These are phyloP conservation scores for Blastosporella zonata DNA, from an alignment of 1,284 basidiomycete genomes.

Conservation along the genomic window DNA sequence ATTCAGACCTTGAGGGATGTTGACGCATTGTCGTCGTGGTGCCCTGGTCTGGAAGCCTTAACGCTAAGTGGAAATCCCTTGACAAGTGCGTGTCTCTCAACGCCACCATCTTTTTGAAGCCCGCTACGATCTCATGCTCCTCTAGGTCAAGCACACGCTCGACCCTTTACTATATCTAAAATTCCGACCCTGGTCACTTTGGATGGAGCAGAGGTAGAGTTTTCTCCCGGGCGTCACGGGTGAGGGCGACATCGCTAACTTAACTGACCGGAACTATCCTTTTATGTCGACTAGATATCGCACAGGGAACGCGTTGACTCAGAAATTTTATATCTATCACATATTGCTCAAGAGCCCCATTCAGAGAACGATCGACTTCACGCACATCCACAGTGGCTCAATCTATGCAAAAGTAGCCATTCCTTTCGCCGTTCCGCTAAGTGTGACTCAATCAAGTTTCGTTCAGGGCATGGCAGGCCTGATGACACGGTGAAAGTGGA, in stretches of 20 bases:
- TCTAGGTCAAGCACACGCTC: constrained; percentile 37
- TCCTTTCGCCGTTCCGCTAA: constrained; percentile 7
- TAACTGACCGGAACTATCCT: constrained; percentile 19
- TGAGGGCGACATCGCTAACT: constrained; percentile 1
- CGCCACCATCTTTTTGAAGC: constrained; percentile 13
- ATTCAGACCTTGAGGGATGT: constrained; percentile 66
- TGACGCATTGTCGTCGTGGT: constrained; percentile 68
- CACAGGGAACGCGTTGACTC: constrained; percentile 77
- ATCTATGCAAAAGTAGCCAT: constrained; percentile 55
- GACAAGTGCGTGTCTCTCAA: constrained; percentile 41
- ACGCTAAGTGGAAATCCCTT: constrained; percentile 63
- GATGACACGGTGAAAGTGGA: constrained; percentile 33
- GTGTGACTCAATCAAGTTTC: constrained; percentile 6
- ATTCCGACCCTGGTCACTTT: constrained; percentile 62
- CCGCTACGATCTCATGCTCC: constrained; percentile 14
- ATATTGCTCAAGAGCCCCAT: constrained; percentile 45
- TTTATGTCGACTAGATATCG: constrained; percentile 49
- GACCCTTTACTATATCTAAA: constrained; percentile 68
- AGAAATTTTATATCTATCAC: constrained; percentile 82
- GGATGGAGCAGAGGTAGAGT: constrained; percentile 66
- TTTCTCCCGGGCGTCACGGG: constrained; percentile 4
- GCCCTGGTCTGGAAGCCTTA: constrained; percentile 58
- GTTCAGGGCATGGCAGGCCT: constrained; percentile 61
- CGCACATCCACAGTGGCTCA: constrained; percentile 61
- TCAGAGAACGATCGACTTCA: constrained; percentile 43